Evolutionary conservation across 2,329 filamentous ascomycete species (phyloP), one percentile per base, ranked within the genome.

Genomic region (Pseudogymnoascus sp.): DNA sequence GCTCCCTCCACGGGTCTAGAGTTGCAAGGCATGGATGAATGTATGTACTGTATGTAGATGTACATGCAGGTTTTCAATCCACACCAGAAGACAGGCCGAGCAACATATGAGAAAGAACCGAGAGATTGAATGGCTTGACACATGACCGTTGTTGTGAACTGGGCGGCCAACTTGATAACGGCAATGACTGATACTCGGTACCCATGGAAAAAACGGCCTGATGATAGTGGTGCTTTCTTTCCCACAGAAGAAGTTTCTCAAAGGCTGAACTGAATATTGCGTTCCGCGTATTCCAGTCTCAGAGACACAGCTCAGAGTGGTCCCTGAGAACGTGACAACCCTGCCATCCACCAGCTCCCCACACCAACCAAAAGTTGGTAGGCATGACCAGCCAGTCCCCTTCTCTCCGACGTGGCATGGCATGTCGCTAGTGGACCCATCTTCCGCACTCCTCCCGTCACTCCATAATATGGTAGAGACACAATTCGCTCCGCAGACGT

Each of bases 361-460:
- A 45, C 41, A 35, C 49, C 28, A 33, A 19, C 28, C 28, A 35
- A 35, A 33, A 35, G 30, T 12, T 55, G 28, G 25, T 19, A 33
- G 16, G 3, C n/a, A 55, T 19, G 16, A 9, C 11, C 49, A 55
- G 14, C 49, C 49, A 55, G 49, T 55, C 49, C 28, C 45, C 49
- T 33, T 55, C 49, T 35, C 49, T 55, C 11, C 28, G 49, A 55
- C 28, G 49, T 55, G 49, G 28, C 49, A 55, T 55, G 49, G 28
- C 49, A 55, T 33, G 25, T 55, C 49, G 45, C 49, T 55, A 55
- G 49, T 55, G 49, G 49, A 55, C 49, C 49, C 49, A 22, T 55
- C 49, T 35, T 35, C 49, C 49, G 28, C 49, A 22, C 49, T 55
- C 28, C 9, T 33, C 49, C 49, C 49, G 49, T 55, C 28, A 33